phyloP scores from a whole-genome alignment of 2,329 filamentous ascomycete genomes.

The Xylariales sp. region DNA sequence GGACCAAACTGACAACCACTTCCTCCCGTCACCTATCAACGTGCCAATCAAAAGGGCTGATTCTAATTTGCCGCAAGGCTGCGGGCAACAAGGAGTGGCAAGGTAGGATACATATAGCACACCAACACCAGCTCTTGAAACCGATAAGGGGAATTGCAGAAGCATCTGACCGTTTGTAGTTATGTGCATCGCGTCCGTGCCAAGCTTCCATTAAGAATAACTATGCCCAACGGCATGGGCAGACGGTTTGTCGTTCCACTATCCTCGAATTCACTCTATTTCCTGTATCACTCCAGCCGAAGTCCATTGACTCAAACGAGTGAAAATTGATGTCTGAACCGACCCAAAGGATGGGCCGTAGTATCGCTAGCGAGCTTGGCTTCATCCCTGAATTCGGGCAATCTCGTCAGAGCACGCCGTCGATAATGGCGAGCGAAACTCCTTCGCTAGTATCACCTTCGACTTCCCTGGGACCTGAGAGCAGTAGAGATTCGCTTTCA shows the following conservation, averaged over 20 bases:
- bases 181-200: background rate
- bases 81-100: background rate
- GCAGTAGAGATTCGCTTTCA: background rate
- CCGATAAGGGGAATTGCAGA: too few species aligned
- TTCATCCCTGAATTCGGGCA: background rate
- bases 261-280: background rate
- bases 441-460: slow-evolving; percentile 1
- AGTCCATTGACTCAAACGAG: background rate
- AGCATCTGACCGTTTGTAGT: background rate
- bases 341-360: background rate
- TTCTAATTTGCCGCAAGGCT: background rate
- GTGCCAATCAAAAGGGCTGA: background rate
- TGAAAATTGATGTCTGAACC: background rate
- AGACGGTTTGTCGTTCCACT: background rate
- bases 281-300: background rate
- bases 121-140: background rate
- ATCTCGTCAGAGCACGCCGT: slow-evolving; percentile 1
- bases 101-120: background rate
- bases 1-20: background rate
- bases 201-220: background rate
- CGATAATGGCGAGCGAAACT: slow-evolving; percentile 1
- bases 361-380: background rate
- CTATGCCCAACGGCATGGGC: background rate
- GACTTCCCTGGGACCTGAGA: slow-evolving; percentile 1
- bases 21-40: background rate